Percentiles rank a stretch among this genome's conserved stretches.
phyloP scores from a whole-genome alignment of 345 rosid species.

The Fremontodendron californicum region DNA sequence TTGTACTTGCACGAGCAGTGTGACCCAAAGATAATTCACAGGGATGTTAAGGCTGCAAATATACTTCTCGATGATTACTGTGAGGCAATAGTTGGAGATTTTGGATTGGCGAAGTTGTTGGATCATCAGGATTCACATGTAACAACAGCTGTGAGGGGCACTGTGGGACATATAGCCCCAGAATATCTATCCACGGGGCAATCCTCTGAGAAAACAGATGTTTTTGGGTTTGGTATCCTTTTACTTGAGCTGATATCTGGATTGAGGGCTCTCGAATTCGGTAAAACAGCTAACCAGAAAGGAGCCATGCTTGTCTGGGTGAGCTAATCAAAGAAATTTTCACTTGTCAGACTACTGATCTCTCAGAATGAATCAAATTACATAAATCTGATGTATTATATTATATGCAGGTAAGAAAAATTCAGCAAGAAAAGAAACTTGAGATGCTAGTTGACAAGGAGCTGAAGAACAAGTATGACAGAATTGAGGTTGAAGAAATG shows the following conservation, averaged over 20 bases:
- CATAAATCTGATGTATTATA: not conserved
- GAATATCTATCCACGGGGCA: conserved; percentile 95
- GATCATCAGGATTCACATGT: conserved; percentile 89
- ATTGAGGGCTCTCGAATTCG: conserved; percentile 77
- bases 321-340: conserved; percentile 22
- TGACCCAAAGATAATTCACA: conserved; percentile 94
- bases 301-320: conserved; percentile 96
- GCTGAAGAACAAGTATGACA: conserved; percentile 59
- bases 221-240: conserved; percentile 90
- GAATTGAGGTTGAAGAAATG: conserved; percentile 78
- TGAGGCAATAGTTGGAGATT: conserved; percentile 93
- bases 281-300: conserved; percentile 74
- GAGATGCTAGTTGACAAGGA: conserved; percentile 85
- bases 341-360: not conserved
- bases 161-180: conserved; percentile 95
- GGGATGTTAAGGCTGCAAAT: conserved; percentile 96
- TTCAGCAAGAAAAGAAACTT: conserved; percentile 83
- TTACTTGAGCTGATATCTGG: conserved; percentile 80
- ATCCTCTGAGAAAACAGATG: conserved; percentile 96
- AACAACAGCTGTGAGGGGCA: conserved; percentile 91
- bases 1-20: conserved; percentile 92
- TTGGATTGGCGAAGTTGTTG: conserved; percentile 85
- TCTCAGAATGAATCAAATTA: not conserved
- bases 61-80: conserved; percentile 79
- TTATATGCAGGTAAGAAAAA: conserved; percentile 64